phyloP scores from a whole-genome alignment of 257 asterid genomes.

The Fraxinus quadrangulata region DNA sequence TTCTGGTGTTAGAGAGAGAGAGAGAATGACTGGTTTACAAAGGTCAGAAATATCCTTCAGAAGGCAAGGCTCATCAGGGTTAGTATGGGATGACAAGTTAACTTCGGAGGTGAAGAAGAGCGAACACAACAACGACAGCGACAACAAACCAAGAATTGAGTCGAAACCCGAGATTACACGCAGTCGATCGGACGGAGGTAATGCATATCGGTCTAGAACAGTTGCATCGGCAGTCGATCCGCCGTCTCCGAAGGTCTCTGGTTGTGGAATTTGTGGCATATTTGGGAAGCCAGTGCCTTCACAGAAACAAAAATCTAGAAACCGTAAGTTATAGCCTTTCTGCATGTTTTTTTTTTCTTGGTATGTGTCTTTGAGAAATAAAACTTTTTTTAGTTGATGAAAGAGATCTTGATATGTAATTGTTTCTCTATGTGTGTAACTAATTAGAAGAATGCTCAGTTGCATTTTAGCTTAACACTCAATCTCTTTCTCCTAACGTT shows the following conservation, averaged over 20 bases:
- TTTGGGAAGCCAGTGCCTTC: constrained; percentile 37
- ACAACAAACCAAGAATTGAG: constrained; percentile 9
- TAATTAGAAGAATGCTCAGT: background rate
- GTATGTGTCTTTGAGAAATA: background rate
- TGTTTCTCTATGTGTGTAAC: background rate
- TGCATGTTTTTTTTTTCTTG: background rate
- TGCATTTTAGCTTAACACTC: background rate
- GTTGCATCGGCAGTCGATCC: constrained; percentile 40
- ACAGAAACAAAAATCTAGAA: constrained; percentile 23
- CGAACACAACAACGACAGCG: constrained; percentile 10
- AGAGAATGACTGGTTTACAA: constrained; percentile 33
- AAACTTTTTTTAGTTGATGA: background rate
- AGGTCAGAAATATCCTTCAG: constrained; percentile 52
- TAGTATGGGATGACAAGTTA: constrained; percentile 47
- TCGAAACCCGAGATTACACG: constrained; percentile 15
- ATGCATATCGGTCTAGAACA: constrained; percentile 16
- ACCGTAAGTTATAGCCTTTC: constrained; percentile 31
- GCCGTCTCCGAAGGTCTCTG: constrained; percentile 52
- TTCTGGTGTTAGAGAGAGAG: constrained; percentile 11
- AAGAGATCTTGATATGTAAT: background rate
- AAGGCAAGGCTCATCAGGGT: constrained; percentile 55
- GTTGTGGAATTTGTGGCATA: constrained; percentile 44
- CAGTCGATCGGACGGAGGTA: constrained; percentile 12
- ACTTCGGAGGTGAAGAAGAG: constrained; percentile 41
- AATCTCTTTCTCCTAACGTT: too few relatives aligned